Base-by-base conservation (phyloP, 179 eudicot species). In the Silene coronaria region DNA sequence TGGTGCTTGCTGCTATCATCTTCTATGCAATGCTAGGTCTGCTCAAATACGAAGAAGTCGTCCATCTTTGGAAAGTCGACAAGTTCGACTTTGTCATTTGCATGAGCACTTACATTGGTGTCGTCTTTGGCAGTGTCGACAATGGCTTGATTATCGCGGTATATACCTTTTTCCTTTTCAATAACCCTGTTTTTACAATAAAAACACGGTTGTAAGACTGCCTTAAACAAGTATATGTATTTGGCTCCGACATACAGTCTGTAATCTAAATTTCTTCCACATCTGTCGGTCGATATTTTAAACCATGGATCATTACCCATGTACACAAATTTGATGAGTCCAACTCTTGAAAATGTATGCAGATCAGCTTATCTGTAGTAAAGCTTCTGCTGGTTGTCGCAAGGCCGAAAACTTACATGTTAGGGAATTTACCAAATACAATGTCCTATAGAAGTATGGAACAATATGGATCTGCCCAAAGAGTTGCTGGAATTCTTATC, bases 21-120 rank as follows among this genome's bases (percentile, higher is more conserved):
- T 77, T 87, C 64, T 58, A 85, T 0, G 91, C 90, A 5, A 84
- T 88, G 88, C 75, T 84, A 14, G 88, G 88, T 16, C 81, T 87
- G 48, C 81, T 89, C 42, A 86, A 89, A 75, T 85, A 81, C 12
- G 77, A 87, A 57, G 84, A 78, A 36, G 90, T 75, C 28, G 17
- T 77, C 28, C 83, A 87, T 75, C 76, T 89, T 0, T 87, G 86
- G 85, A 79, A 71, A 28, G 76, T 87, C 22, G 92, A 89, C 82
- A 89, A 89, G 51, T 84, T 84, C 51, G 92, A 89, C 73, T 89
- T 89, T 71, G 24, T 85, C 51, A 74, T 80, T 9, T 89, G 90
- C 82, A 45, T 83, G 13, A 32, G 78, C 3, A 84, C 92, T 1
- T 87, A 70, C 36, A 9, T 82, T 19, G 90, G 89, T 9, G 92